Conservation (phyloP, 495 filamentous ascomycete species). For the Trichoderma reesei region DNA sequence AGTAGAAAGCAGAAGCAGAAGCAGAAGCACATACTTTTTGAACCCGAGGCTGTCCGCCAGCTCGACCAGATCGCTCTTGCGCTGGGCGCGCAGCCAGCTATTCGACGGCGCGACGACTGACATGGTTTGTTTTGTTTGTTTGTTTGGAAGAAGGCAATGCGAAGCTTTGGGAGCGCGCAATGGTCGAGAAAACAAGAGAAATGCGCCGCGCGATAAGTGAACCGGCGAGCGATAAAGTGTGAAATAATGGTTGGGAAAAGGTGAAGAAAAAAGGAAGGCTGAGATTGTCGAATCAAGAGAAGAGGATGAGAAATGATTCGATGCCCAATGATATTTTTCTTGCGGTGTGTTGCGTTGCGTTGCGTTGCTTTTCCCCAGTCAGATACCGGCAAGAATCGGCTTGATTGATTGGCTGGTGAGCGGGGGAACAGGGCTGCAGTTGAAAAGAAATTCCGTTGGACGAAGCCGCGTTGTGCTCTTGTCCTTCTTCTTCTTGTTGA, state of each 20-base stretch:
- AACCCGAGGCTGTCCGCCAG: slow-evolving; percentile 65
- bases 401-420: not conserved
- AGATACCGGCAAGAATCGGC: not conserved
- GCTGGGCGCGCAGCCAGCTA: slow-evolving; percentile 73
- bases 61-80: slow-evolving; percentile 71
- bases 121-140: not conserved
- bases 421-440: not conserved
- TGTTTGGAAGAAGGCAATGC: too few species aligned
- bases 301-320: not conserved
- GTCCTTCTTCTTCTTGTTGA: not conserved
- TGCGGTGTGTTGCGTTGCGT: not conserved
- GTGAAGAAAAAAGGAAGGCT: not conserved
- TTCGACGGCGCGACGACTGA: slow-evolving; percentile 25
- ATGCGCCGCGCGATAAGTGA: not conserved
- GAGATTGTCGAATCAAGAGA: not conserved
- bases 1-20: slow-evolving; percentile 10
- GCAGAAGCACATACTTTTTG: slow-evolving; percentile 48
- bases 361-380: not conserved
- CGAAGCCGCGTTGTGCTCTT: not conserved
- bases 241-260: not conserved
- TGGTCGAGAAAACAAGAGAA: too few species aligned
- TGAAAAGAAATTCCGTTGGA: too few species aligned
- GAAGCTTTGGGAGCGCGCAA: not conserved
- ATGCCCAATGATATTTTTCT: not conserved
- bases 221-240: not conserved